phyloP scores from a whole-genome alignment of 2,329 filamentous ascomycete species.

The Clonostachys solani region DNA sequence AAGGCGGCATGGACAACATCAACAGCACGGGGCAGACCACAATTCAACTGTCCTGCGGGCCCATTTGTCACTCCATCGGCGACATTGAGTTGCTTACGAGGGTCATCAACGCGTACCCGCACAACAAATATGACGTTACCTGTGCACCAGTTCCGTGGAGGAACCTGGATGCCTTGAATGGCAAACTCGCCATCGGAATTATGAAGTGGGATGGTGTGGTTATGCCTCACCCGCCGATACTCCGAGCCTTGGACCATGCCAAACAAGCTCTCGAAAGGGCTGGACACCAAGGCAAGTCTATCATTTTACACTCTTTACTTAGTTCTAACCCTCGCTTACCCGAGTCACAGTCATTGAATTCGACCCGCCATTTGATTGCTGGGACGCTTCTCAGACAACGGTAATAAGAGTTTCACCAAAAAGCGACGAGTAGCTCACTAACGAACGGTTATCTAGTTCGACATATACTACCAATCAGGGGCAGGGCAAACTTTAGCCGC shows the following conservation, averaged over 20 bases:
- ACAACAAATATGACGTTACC: conserved; percentile 33
- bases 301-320: background rate
- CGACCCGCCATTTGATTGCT: conserved; percentile 5
- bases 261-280: background rate
- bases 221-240: conserved; percentile 1
- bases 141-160: conserved; percentile 16
- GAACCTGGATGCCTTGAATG: conserved; percentile 2
- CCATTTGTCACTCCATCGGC: no score
- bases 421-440: background rate
- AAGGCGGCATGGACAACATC: conserved; percentile 1
- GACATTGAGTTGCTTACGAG: conserved; percentile 30
- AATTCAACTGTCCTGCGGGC: conserved; percentile 20
- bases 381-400: background rate
- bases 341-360: conserved; percentile 9
- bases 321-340: no score
- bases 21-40: conserved; percentile 23
- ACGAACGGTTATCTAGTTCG: background rate
- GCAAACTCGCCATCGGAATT: conserved; percentile 9
- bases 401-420: background rate
- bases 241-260: background rate
- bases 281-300: background rate
- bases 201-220: conserved; percentile 4
- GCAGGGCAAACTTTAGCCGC: background rate
- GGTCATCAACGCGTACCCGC: conserved; percentile 27
- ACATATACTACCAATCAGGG: background rate